Base-by-base conservation (phyloP, 1,284 basidiomycete species). In the Puccinia brachypodii region DNA sequence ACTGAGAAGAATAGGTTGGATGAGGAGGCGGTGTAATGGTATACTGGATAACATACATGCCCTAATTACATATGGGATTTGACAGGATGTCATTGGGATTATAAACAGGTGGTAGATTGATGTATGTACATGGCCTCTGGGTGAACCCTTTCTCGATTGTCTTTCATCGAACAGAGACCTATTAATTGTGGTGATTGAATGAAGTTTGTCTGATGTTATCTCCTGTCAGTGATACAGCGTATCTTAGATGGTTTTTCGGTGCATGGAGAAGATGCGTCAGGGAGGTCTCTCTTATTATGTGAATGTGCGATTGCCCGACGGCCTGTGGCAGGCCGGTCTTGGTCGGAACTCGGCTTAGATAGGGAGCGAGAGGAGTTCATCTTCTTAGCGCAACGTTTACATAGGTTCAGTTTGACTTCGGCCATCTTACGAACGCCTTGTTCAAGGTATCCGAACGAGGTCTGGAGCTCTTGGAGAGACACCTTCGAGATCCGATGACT, bases 381-480 rank as follows among this genome's bases (percentile, higher is more conserved):
- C 50, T 81, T 81, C 44, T 75, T 74, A 33, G 71, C 47, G 62
- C 79, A 81, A 36, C 47, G 33, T 47, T 38, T 66, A n/a, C 79
- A 81, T 16, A 81, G 71, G 16, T 75, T 75, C 19, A 81, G 62
- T 56, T 81, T 75, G 19, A 81, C 79, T 38, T 74, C 58, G 38
- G 79, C 79, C 38, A 81, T 19, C 58, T 81, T 81, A 7, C 33
- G 62, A 0, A 50, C 33, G 31, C 72, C 79, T n/a, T 75, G 71
- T 69, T 81, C 79, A 13, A 75, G 40, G 66, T 81, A 81, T 8
- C 71, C 72, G 40, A 81, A 81, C 25, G 60, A 47, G 44, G 79
- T 81, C 36, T 81, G 58, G 14, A 75, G 42, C 36, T 53, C 72
- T 31, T 66, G 58, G 28, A 81, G 44, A 4, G 47, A 14, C 16